These are phyloP conservation scores for Fraxinus xanthoxyloides DNA, from an alignment of 305 asterid genomes.

Conservation along the genomic window DNA sequence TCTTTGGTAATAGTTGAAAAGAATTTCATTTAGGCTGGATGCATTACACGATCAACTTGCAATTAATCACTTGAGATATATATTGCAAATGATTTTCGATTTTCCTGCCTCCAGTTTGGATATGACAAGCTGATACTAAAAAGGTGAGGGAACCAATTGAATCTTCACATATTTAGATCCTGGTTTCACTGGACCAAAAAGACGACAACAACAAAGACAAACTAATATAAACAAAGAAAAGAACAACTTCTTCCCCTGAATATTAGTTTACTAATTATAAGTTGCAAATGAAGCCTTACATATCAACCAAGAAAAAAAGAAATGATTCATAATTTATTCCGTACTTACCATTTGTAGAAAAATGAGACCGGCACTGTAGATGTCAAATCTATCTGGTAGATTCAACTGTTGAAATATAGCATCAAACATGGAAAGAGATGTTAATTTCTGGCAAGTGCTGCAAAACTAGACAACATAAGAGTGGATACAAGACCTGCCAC, in stretches of 20 bases:
- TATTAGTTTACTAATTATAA: background rate
- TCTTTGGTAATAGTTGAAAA: background rate
- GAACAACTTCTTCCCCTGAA: background rate
- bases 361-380: slow-evolving; percentile 82
- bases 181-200: background rate
- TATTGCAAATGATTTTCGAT: background rate
- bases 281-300: background rate
- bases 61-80: background rate
- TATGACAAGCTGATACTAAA: background rate
- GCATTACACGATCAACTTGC: background rate
- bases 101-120: background rate
- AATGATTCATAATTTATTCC: background rate
- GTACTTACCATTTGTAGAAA: slow-evolving; percentile 83
- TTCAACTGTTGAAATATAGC: slow-evolving; percentile 58
- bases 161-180: background rate
- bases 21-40: background rate
- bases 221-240: background rate
- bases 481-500: slow-evolving; percentile 68
- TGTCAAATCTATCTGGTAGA: slow-evolving; percentile 85
- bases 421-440: slow-evolving; percentile 14
- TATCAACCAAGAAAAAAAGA: background rate
- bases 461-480: background rate
- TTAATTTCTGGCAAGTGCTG: background rate
- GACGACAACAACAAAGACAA: background rate
- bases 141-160: background rate